Evolutionary conservation across 768 basidiomycete species (phyloP), one percentile per base, ranked within the genome.

Genomic region (Phaffia australis): DNA sequence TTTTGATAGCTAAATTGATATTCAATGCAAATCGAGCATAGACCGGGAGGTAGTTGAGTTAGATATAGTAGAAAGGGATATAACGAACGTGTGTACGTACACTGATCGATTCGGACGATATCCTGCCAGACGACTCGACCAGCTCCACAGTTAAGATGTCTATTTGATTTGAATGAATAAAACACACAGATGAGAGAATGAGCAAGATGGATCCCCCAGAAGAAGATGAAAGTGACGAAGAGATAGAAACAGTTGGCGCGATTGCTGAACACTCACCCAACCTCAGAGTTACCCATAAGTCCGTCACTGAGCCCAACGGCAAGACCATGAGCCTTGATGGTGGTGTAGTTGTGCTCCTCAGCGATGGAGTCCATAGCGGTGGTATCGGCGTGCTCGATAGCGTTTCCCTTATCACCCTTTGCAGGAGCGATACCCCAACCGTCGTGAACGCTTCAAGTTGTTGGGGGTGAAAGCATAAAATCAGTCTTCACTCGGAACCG

Each of bases 61-160:
- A 23, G n/a, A 18, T 23, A n/a, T 35, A 4, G 55, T 9, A 11
- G 21, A 25, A 49, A 66, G 51, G 70, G 32, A 7, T 57, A 25
- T 23, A 54, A 29, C 19, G 2, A 23, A 16, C 51, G 49, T n/a
- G 11, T 15, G 6, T 19, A 71, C 75, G 69, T 50, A 76, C 76
- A 81, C 56, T 91, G 86, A 72, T 97, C 92, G 73, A 95, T 95
- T 70, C 86, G 84, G 72, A 95, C 93, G 71, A 97, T 97, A 73
- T 97, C 93, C 76, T 97, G 93, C 93, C 93, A 95, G 32, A 95
- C 91, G 59, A 95, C 82, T 25, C 92, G 85, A 0, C 92, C 93
- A 62, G 93, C 93, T 46, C 92, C 92, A 71, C 93, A 89, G 77
- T 97, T 97, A 69, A 95, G 78, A 74, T 95, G 92, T 3, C 91